Conservation (phyloP, 1,139 yeast genomes). For the Saccharomyces hybrid region DNA sequence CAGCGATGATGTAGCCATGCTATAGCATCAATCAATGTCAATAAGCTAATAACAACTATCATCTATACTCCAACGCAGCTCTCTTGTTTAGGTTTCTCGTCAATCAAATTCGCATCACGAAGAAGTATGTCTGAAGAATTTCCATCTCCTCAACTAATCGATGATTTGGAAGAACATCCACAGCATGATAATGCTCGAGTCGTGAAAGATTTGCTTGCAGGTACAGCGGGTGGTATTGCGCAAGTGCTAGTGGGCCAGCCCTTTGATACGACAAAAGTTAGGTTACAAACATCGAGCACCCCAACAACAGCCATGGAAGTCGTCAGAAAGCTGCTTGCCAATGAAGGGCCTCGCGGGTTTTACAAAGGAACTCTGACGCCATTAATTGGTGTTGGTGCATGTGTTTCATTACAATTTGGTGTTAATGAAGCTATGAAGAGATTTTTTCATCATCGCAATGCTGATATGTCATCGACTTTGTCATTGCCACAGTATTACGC, state of each 20-base stretch:
- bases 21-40: not conserved
- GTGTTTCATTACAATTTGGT: slow-evolving; percentile 80
- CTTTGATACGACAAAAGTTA: slow-evolving; percentile 86
- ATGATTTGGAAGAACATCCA: slow-evolving; percentile 22
- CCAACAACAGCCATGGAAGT: slow-evolving; percentile 69
- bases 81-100: not conserved
- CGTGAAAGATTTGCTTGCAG: slow-evolving; percentile 74
- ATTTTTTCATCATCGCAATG: slow-evolving; percentile 23
- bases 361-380: slow-evolving; percentile 88
- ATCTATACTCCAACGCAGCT: not conserved
- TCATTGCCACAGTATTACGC: slow-evolving; percentile 55
- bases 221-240: slow-evolving; percentile 89
- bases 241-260: slow-evolving; percentile 97
- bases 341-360: slow-evolving; percentile 76
- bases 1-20: not conserved
- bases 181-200: slow-evolving; percentile 40
- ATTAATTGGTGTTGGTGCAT: slow-evolving; percentile 86
- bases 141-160: slow-evolving; percentile 28
- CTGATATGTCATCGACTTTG: slow-evolving; percentile 31
- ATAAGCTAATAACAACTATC: not conserved
- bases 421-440: slow-evolving; percentile 93
- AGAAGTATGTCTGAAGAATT: slow-evolving; percentile 29
- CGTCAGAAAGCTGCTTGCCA: slow-evolving; percentile 53
- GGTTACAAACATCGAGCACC: slow-evolving; percentile 77
- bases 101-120: not conserved